These are phyloP conservation scores for Xylariaceae sp. DNA, from an alignment of 2,329 filamentous ascomycete genomes.

Conservation along the genomic window DNA sequence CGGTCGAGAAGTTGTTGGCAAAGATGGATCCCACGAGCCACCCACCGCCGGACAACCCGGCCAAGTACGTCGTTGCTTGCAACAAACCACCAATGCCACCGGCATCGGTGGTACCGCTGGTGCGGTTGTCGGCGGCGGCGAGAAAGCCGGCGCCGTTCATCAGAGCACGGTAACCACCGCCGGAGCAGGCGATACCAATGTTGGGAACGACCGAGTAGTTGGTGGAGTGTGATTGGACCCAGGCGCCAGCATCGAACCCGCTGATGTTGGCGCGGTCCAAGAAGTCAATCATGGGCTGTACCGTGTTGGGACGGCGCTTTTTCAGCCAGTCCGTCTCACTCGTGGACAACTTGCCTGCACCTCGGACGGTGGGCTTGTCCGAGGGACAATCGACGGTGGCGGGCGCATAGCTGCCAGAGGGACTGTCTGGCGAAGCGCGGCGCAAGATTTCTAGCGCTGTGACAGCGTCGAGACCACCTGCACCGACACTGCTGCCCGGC, in stretches of 20 bases:
- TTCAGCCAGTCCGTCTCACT: constrained; percentile 73
- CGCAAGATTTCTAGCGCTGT: constrained; percentile 11
- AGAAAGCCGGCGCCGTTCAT: constrained; percentile 67
- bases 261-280: constrained; percentile 68
- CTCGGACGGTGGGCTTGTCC: constrained; percentile 64
- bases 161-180: constrained; percentile 69
- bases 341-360: constrained; percentile 57
- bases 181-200: constrained; percentile 65
- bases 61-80: constrained; percentile 67
- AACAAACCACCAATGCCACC: constrained; percentile 66
- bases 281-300: constrained; percentile 71
- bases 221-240: constrained; percentile 62
- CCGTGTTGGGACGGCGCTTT: constrained; percentile 66
- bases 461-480: constrained; percentile 8
- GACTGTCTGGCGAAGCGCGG: constrained; percentile 37
- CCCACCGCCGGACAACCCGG: constrained; percentile 69
- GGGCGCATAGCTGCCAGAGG: constrained; percentile 66
- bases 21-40: constrained; percentile 74
- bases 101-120: constrained; percentile 51
- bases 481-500: constrained; percentile 13
- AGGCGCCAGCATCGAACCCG: constrained; percentile 57
- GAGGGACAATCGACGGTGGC: constrained; percentile 63
- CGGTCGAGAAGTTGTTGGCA: constrained; percentile 70
- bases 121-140: constrained; percentile 65
- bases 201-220: constrained; percentile 53